A percentile compares a stretch with the other conserved stretches of the same genome.
Evolutionary conservation across 2,329 filamentous ascomycete species (phyloP).

Genomic region (Colletotrichum sidae): DNA sequence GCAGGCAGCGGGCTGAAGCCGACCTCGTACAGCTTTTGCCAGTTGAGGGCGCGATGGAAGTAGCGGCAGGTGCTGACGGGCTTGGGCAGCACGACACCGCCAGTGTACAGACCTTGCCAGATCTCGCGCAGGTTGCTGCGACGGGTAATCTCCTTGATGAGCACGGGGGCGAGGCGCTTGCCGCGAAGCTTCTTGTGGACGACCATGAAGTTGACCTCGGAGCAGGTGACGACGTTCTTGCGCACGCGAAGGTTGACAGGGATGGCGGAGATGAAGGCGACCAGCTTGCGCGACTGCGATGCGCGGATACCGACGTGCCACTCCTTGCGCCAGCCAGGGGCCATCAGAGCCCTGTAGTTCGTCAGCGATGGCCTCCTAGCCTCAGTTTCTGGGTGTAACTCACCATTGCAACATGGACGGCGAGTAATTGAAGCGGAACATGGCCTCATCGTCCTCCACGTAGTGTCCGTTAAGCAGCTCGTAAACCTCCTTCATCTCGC

Average conservation of each 20-base stretch:
- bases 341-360: constrained; percentile 83
- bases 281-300: constrained; percentile 83
- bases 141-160: constrained; percentile 98
- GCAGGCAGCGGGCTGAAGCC: constrained; percentile 91
- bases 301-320: constrained; percentile 97
- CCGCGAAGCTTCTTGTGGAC: constrained; percentile 97
- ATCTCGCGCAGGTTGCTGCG: constrained; percentile 87
- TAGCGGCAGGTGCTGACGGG: constrained; percentile 95
- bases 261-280: constrained; percentile 95
- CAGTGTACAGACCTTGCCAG: constrained; percentile 97
- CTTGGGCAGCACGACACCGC: constrained; percentile 88
- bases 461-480: constrained; percentile 94
- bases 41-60: constrained; percentile 93
- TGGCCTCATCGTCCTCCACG: constrained; percentile 95
- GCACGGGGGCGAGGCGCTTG: constrained; percentile 90
- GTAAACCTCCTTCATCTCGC: constrained; percentile 88
- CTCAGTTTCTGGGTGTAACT: constrained; percentile 40
- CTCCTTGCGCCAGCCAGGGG: constrained; percentile 91
- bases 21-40: constrained; percentile 94
- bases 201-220: constrained; percentile 98
- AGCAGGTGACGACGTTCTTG: constrained; percentile 78
- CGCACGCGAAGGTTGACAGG: constrained; percentile 87
- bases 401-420: constrained; percentile 89
- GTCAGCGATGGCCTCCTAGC: constrained; percentile 10
- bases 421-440: constrained; percentile 98